phyloP scores from a whole-genome alignment of 2,329 filamentous ascomycete genomes.

The Epichloe uncinata region DNA sequence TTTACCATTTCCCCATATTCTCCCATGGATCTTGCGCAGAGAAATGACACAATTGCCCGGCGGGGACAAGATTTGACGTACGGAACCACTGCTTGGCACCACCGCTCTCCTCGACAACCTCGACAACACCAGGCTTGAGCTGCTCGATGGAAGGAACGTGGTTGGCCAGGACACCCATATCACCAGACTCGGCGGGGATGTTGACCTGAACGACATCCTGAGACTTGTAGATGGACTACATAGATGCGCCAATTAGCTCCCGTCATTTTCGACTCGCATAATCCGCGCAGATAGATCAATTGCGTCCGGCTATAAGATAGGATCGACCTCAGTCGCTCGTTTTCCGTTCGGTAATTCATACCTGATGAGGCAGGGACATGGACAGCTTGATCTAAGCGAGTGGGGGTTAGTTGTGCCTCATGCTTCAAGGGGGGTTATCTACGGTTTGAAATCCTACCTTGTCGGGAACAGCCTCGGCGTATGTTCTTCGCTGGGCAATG shows the following conservation, averaged over 20 bases:
- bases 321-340: constrained; percentile 8
- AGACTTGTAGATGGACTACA: constrained; percentile 55
- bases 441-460: constrained; percentile 41
- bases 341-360: constrained; percentile 37
- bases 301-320: constrained; percentile 10
- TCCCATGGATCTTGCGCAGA: neutral
- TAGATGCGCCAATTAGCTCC: constrained; percentile 37
- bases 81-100: constrained; percentile 94
- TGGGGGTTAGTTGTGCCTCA: constrained; percentile 13
- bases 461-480: constrained; percentile 77
- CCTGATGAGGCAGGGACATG: constrained; percentile 95
- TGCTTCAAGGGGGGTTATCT: constrained; percentile 8
- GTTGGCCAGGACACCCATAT: constrained; percentile 98
- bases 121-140: constrained; percentile 89
- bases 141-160: constrained; percentile 99
- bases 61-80: constrained; percentile 37
- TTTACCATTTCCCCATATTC: neutral
- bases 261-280: constrained; percentile 11
- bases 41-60: neutral
- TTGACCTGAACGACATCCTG: constrained; percentile 85
- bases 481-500: constrained; percentile 73
- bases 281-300: constrained; percentile 11
- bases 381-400: constrained; percentile 75
- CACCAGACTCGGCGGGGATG: constrained; percentile 92
- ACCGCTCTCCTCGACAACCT: constrained; percentile 88